phyloP scores from a whole-genome alignment of 495 filamentous ascomycete species.

The Trichoderma reesei region DNA sequence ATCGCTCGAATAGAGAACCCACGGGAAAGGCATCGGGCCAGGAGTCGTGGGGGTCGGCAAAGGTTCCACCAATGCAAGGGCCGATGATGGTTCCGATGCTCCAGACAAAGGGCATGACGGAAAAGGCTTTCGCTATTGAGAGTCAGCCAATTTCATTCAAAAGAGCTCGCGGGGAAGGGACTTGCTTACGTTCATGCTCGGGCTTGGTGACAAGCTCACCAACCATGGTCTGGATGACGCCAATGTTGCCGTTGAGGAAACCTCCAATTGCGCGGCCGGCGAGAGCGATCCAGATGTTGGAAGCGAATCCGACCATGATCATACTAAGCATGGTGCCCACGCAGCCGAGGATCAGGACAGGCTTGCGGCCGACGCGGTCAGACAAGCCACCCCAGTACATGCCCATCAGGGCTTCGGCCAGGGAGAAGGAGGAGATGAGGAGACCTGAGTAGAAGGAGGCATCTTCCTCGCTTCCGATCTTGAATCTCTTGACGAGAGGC shows the following conservation, averaged over 20 bases:
- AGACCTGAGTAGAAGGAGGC: slow-evolving; percentile 78
- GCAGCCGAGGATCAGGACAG: slow-evolving; percentile 69
- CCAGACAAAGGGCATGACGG: slow-evolving; percentile 84
- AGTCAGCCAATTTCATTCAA: slow-evolving; percentile 19
- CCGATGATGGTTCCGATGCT: slow-evolving; percentile 77
- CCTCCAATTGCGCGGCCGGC: slow-evolving; percentile 67
- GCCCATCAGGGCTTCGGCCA: slow-evolving; percentile 71
- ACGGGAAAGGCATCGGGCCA: slow-evolving; percentile 56
- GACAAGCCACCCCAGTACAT: slow-evolving; percentile 80
- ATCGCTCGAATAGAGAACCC: slow-evolving; percentile 56
- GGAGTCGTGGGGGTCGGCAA: slow-evolving; percentile 60
- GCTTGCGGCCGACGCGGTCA: slow-evolving; percentile 75
- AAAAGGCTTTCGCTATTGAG: slow-evolving; percentile 58
- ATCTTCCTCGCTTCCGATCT: slow-evolving; percentile 56
- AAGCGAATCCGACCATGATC: slow-evolving; percentile 71
- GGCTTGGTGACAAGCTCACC: slow-evolving; percentile 69
- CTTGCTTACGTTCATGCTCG: slow-evolving; percentile 67
- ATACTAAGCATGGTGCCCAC: slow-evolving; percentile 70
- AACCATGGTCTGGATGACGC: slow-evolving; percentile 89
- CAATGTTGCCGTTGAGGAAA: slow-evolving; percentile 77
- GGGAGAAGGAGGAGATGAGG: slow-evolving; percentile 73
- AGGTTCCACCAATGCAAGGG: slow-evolving; percentile 68
- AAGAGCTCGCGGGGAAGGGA: neutral
- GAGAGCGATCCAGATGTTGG: slow-evolving; percentile 70
- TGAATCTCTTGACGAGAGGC: slow-evolving; percentile 65